phyloP scores from a whole-genome alignment of 139 green algal species.

The Chlamydomonas incerta region DNA sequence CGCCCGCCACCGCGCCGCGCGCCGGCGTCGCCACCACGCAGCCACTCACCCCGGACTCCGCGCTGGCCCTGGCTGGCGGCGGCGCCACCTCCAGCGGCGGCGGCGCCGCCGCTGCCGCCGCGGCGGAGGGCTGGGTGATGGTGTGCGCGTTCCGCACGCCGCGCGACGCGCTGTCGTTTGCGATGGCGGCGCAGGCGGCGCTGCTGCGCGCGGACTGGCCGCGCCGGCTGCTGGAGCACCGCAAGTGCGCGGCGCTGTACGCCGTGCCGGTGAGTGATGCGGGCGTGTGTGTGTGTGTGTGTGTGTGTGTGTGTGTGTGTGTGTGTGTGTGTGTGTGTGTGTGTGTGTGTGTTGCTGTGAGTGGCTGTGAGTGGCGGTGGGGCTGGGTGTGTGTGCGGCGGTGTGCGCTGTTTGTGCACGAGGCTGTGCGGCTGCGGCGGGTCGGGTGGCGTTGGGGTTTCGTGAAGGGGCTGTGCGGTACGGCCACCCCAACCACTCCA shows the following conservation, averaged over 20 bases:
- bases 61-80: not conserved
- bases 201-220: conserved; percentile 34
- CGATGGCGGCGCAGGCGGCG: not conserved
- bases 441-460: too few species aligned
- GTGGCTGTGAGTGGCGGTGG: too few species aligned
- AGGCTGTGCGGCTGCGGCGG: too few species aligned
- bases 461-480: too few species aligned
- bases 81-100: not conserved
- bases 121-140: conserved; percentile 7
- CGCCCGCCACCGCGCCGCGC: too few species aligned
- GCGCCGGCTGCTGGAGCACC: conserved; percentile 3
- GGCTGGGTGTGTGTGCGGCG: too few species aligned
- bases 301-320: not conserved
- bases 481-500: too few species aligned
- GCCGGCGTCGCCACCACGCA: too few species aligned
- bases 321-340: too few species aligned
- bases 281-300: not conserved
- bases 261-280: not conserved
- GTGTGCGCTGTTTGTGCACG: too few species aligned
- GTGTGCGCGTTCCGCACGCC: conserved; percentile 13
- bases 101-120: not conserved
- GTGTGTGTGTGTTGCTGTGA: too few species aligned
- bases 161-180: conserved; percentile 20
- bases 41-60: too few species aligned
- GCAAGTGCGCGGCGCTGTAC: conserved; percentile 5